Conservation (phyloP, 2,329 filamentous ascomycete species). For the Claviceps sp. region DNA sequence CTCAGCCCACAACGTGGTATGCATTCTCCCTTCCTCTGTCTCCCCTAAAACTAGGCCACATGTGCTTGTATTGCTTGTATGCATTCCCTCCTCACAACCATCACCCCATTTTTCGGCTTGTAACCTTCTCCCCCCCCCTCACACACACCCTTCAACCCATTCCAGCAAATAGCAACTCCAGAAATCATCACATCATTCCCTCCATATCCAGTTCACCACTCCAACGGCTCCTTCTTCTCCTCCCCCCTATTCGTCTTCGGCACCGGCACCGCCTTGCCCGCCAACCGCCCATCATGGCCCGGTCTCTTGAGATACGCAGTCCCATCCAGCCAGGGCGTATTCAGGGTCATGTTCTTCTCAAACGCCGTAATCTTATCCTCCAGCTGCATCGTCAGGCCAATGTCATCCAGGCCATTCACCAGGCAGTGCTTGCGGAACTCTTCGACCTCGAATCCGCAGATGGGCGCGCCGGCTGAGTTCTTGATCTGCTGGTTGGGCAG, state of each 20-base stretch:
- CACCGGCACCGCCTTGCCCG: conserved; percentile 51
- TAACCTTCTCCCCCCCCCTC: background rate
- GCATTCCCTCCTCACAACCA: too few species aligned
- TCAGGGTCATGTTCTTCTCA: conserved; percentile 60
- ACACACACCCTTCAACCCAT: too few species aligned
- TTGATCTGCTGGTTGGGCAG: conserved; percentile 75
- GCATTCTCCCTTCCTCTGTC: too few species aligned
- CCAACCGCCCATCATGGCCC: conserved; percentile 39
- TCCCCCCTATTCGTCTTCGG: conserved; percentile 84
- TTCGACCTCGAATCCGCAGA: conserved; percentile 77
- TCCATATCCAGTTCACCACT: conserved; percentile 51
- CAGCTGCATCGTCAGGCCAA: conserved; percentile 84
- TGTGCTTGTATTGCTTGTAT: too few species aligned
- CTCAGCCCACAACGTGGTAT: too few species aligned
- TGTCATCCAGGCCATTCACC: conserved; percentile 87
- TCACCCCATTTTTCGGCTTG: background rate
- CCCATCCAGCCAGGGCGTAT: conserved; percentile 88
- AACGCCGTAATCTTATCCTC: conserved; percentile 79
- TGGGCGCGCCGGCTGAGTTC: conserved; percentile 56
- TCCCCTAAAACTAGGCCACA: too few species aligned
- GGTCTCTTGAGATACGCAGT: conserved; percentile 55
- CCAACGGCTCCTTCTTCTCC: conserved; percentile 69
- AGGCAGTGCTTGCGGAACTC: conserved; percentile 91
- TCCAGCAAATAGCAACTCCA: too few species aligned
- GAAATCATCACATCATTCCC: background rate